A percentile compares a stretch with the other conserved stretches of the same genome.
Conservation (phyloP, 139 green algal species). For the Pseudopediastrum boryanum region DNA sequence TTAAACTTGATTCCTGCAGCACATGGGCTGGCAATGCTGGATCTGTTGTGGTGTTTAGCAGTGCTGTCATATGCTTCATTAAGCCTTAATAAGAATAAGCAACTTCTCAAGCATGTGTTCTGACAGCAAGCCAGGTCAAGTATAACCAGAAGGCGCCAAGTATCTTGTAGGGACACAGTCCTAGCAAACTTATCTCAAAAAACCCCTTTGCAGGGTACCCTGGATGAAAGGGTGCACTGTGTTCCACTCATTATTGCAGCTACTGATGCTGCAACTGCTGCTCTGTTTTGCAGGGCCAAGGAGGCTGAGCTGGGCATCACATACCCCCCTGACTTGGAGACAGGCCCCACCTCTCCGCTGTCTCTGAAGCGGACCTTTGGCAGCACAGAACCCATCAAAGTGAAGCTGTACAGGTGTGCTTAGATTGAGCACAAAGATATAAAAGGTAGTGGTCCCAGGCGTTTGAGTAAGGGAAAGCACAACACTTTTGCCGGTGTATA, state of each 20-base stretch:
- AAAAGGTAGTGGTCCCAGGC: too few relatives aligned
- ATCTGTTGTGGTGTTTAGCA: too few relatives aligned
- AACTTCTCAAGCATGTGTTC: too few relatives aligned
- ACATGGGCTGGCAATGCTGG: too few relatives aligned
- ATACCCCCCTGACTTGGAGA: constrained; percentile 48
- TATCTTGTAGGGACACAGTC: background rate
- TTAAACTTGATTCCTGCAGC: too few relatives aligned
- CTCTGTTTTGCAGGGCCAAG: constrained; percentile 39
- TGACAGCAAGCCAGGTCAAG: too few relatives aligned
- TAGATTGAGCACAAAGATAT: too few relatives aligned
- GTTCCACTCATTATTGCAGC: background rate
- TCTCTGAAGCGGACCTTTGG: constrained; percentile 82
- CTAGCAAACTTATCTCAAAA: background rate
- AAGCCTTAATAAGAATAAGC: too few relatives aligned
- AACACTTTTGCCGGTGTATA: too few relatives aligned
- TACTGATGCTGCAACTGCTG: background rate
- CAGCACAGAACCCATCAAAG: constrained; percentile 38
- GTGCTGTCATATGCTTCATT: too few relatives aligned
- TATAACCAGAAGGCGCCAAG: too few relatives aligned
- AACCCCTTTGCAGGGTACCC: background rate
- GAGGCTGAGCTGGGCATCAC: constrained; percentile 44
- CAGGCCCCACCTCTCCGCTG: constrained; percentile 65
- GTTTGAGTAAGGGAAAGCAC: too few relatives aligned
- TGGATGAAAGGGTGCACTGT: background rate
- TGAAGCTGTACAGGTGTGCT: constrained; percentile 82